Percentiles rank a stretch among this genome's conserved stretches.
phyloP scores from a whole-genome alignment of 805 yeast species.

The Kregervanrija pseudodelftensis region DNA sequence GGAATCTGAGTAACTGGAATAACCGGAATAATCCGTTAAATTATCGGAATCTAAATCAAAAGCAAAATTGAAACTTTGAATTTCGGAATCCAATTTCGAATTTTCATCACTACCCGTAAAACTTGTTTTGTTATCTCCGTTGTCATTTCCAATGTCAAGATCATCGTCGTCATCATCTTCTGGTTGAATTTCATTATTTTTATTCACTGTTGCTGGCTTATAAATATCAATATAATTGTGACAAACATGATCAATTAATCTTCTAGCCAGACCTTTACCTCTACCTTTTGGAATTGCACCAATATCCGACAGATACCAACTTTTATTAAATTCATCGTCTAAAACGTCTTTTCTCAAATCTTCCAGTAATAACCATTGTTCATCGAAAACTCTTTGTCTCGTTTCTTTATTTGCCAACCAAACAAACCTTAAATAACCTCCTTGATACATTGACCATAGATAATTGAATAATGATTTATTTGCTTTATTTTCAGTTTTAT shows the following conservation, averaged over 20 bases:
- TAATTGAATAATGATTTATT: slow-evolving; percentile 26
- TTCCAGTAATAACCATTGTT: slow-evolving; percentile 40
- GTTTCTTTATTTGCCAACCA: slow-evolving; percentile 35
- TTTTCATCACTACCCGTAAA: slow-evolving; percentile 15
- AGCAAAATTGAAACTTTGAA: slow-evolving; percentile 27
- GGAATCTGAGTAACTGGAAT: slow-evolving; percentile 23
- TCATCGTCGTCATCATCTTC: slow-evolving; percentile 15
- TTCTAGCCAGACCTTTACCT: slow-evolving; percentile 52
- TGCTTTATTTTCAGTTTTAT: slow-evolving; percentile 9
- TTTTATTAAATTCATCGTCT: slow-evolving; percentile 30
- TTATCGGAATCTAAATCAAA: slow-evolving; percentile 29
- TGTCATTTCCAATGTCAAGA: slow-evolving; percentile 1
- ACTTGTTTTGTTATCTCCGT: neutral
- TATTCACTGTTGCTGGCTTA: slow-evolving; percentile 11
- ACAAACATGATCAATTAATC: slow-evolving; percentile 42
- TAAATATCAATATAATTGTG: slow-evolving; percentile 35
- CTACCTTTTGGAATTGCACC: slow-evolving; percentile 52
- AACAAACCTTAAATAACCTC: slow-evolving; percentile 27
- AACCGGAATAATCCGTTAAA: slow-evolving; percentile 29
- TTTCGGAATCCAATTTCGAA: slow-evolving; percentile 26
- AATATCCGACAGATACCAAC: slow-evolving; percentile 55
- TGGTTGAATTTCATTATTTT: slow-evolving; percentile 2
- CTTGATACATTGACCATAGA: slow-evolving; percentile 28
- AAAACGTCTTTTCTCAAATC: slow-evolving; percentile 38
- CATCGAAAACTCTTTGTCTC: slow-evolving; percentile 42